Evolutionary conservation across 2,329 filamentous ascomycete species (phyloP).

Genomic region (Aspergillus neotritici): DNA sequence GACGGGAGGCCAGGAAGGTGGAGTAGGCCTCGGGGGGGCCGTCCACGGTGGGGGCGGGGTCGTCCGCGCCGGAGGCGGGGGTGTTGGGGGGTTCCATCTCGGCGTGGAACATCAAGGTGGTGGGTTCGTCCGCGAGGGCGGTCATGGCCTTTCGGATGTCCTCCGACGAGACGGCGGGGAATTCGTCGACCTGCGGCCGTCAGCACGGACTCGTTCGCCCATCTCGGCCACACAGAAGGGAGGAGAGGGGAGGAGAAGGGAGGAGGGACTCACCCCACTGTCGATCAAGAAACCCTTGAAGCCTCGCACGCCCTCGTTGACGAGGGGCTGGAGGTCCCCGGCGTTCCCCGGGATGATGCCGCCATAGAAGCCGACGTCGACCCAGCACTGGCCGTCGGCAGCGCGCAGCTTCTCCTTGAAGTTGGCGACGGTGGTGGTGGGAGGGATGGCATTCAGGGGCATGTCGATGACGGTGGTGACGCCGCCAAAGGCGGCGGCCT

Average conservation of each 20-base stretch:
- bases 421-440: constrained; percentile 80
- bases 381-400: constrained; percentile 85
- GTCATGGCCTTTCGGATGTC: constrained; percentile 78
- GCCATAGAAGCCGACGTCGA: constrained; percentile 97
- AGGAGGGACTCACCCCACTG: constrained; percentile 65
- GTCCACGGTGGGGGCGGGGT: constrained; percentile 65
- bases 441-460: constrained; percentile 94
- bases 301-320: constrained; percentile 79
- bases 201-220: constrained; percentile 6
- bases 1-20: constrained; percentile 87
- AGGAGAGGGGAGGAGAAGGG: neutral
- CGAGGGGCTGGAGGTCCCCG: constrained; percentile 68
- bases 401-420: constrained; percentile 81
- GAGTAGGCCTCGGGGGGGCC: constrained; percentile 73
- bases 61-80: constrained; percentile 65
- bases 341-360: constrained; percentile 89
- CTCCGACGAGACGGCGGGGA: constrained; percentile 75
- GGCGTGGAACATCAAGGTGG: constrained; percentile 97
- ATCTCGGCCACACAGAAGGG: neutral
- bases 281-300: constrained; percentile 99
- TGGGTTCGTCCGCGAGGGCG: constrained; percentile 72
- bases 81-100: constrained; percentile 93
- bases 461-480: constrained; percentile 97
- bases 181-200: constrained; percentile 72
- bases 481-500: constrained; percentile 88